A percentile compares a stretch with the other conserved stretches of the same genome.
Evolutionary conservation across 2,329 filamentous ascomycete genomes (phyloP).

Genomic region (Chrysoporthe cubensis): DNA sequence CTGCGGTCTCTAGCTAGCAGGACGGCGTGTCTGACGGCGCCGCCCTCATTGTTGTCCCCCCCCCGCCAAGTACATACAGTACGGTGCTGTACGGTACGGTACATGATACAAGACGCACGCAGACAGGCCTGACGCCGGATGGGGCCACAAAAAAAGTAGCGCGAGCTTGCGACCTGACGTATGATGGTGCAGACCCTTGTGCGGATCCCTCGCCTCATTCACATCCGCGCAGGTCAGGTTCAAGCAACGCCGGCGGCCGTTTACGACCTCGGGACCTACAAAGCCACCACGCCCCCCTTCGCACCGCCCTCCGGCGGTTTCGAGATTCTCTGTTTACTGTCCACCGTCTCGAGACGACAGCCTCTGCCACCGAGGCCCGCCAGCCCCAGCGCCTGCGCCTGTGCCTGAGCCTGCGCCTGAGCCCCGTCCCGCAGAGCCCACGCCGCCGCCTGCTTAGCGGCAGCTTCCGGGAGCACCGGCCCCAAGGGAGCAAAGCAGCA

Average conservation of each 20-base stretch:
- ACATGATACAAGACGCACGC: slow-evolving; percentile 2
- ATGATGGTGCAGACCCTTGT: slow-evolving; percentile 22
- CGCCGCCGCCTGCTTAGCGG: not conserved
- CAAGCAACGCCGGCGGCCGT: slow-evolving; percentile 6
- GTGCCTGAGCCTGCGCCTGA: not conserved
- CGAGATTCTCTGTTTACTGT: not conserved
- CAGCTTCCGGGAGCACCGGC: not conserved
- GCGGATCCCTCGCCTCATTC: slow-evolving; percentile 26
- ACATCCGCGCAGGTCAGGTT: slow-evolving; percentile 19
- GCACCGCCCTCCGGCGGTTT: not conserved
- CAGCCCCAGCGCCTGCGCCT: not conserved
- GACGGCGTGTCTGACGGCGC: not conserved
- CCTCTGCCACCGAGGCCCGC: not conserved
- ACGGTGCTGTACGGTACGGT: not conserved
- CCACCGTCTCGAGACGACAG: not conserved
- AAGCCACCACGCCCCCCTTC: slow-evolving; percentile 9
- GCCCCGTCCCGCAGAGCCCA: not conserved
- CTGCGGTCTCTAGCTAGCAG: not conserved
- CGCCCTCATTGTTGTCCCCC: slow-evolving; percentile 2
- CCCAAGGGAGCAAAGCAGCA: not conserved
- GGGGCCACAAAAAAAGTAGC: slow-evolving; percentile 27
- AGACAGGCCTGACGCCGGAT: slow-evolving; percentile 22
- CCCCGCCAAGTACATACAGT: not conserved
- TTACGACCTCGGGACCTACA: slow-evolving; percentile 17
- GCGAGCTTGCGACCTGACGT: slow-evolving; percentile 28